Evolutionary conservation across 257 asterid genomes (phyloP).

Genomic region (Vinca minor): DNA sequence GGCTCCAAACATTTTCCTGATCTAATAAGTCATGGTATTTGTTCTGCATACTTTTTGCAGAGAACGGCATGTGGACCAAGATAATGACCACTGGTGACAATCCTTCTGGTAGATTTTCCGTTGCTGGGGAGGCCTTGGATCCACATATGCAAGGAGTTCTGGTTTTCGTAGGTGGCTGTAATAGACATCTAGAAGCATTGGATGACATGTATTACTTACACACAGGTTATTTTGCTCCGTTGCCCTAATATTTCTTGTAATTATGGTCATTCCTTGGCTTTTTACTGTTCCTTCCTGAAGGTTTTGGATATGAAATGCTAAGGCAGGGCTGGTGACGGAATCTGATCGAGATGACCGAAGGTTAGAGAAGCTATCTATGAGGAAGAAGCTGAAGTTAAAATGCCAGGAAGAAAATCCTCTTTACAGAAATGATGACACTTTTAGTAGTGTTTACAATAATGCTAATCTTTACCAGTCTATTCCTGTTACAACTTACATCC

Average conservation of each 20-base stretch:
- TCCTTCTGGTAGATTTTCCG: constrained; percentile 87
- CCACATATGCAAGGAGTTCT: constrained; percentile 83
- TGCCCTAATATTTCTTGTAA: background rate
- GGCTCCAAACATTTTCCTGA: background rate
- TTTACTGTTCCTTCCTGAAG: background rate
- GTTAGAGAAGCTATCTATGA: constrained; percentile 67
- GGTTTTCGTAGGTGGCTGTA: constrained; percentile 87
- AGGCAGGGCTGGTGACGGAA: constrained; percentile 59
- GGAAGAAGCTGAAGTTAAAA: constrained; percentile 84
- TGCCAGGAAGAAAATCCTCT: constrained; percentile 50
- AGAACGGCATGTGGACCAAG: constrained; percentile 71
- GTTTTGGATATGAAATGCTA: constrained; percentile 1
- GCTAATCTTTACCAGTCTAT: constrained; percentile 46
- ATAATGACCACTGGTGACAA: constrained; percentile 59
- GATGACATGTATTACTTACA: constrained; percentile 78
- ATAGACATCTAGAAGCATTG: constrained; percentile 88
- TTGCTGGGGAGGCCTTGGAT: constrained; percentile 89
- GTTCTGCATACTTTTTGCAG: constrained; percentile 34
- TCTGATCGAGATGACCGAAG: constrained; percentile 61
- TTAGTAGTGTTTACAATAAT: constrained; percentile 35
- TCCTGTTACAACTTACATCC: constrained; percentile 57
- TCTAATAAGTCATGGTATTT: background rate
- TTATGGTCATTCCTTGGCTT: constrained; percentile 17
- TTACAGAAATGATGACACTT: constrained; percentile 6
- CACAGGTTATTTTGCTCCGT: constrained; percentile 49